phyloP scores from a whole-genome alignment of 1,284 basidiomycete species.

The Rhodotorula glutinis region DNA sequence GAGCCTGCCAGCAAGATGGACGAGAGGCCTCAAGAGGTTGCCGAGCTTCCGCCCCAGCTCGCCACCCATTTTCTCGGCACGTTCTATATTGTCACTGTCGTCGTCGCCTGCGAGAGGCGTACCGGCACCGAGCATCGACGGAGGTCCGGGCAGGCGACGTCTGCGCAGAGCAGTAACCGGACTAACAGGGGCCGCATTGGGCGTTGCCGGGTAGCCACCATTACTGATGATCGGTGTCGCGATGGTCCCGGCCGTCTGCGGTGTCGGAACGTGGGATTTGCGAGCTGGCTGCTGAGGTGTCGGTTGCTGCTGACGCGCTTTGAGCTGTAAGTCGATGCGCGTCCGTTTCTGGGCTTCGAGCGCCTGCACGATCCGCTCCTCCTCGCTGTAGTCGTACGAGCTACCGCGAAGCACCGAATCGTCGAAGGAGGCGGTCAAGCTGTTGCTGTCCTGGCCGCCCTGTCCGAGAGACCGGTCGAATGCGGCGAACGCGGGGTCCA shows the following conservation, averaged over 20 bases:
- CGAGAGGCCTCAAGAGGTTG: constrained; percentile 12
- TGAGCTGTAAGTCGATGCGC: constrained; percentile 21
- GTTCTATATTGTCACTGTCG: not conserved
- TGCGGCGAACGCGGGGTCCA: too few relatives aligned
- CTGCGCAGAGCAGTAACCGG: constrained; percentile 14
- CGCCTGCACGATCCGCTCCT: constrained; percentile 53
- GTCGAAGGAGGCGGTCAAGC: constrained; percentile 45
- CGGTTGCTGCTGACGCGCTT: not conserved
- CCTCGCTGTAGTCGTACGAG: constrained; percentile 71
- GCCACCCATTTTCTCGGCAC: constrained; percentile 1
- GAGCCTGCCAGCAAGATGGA: not conserved
- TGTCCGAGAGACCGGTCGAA: constrained; percentile 12
- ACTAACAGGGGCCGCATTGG: constrained; percentile 4
- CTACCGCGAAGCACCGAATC: constrained; percentile 57
- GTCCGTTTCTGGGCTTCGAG: constrained; percentile 8
- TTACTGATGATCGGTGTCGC: constrained; percentile 17
- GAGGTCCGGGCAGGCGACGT: constrained; percentile 13
- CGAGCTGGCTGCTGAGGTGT: not conserved
- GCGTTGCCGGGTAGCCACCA: constrained; percentile 26
- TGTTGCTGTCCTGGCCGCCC: constrained; percentile 2
- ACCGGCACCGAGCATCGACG: constrained; percentile 24
- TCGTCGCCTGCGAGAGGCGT: not conserved
- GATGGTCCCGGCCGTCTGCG: not conserved
- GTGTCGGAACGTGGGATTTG: not conserved
- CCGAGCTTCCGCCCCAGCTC: constrained; percentile 17